Conservation (phyloP, 495 filamentous ascomycete genomes). For the Trypethelium eluteriae region DNA sequence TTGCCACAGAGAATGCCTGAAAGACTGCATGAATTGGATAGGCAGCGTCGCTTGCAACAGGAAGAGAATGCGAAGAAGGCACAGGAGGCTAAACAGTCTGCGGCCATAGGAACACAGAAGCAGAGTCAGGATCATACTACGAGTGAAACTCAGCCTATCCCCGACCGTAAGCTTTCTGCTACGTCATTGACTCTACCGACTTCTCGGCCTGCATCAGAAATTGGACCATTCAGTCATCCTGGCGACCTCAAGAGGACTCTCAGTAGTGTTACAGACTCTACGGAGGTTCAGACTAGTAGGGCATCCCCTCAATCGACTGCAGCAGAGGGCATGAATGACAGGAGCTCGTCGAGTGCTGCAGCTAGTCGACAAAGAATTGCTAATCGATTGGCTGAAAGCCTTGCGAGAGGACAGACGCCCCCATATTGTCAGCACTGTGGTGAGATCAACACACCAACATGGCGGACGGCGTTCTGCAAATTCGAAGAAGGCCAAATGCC, state of each 20-base stretch:
- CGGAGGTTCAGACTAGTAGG: conserved; percentile 20
- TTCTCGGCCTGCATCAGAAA: background rate
- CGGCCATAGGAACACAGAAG: too few species aligned
- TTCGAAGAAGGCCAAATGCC: conserved; percentile 46
- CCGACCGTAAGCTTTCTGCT: background rate
- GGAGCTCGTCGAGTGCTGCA: conserved; percentile 29
- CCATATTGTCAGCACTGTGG: conserved; percentile 88
- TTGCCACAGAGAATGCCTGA: conserved; percentile 26
- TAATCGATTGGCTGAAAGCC: conserved; percentile 55
- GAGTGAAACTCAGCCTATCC: background rate
- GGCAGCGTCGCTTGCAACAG: background rate
- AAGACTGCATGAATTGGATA: conserved; percentile 5
- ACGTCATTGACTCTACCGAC: background rate
- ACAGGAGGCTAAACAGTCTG: background rate
- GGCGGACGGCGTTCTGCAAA: conserved; percentile 61
- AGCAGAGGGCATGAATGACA: conserved; percentile 11
- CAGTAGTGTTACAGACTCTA: conserved; percentile 17
- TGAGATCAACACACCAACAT: conserved; percentile 88
- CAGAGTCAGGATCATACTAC: too few species aligned
- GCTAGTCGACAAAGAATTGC: conserved; percentile 51
- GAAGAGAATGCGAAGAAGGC: conserved; percentile 12
- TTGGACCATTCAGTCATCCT: conserved; percentile 4
- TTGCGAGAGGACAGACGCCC: conserved; percentile 66
- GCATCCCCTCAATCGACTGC: conserved; percentile 14
- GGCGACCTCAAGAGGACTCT: conserved; percentile 12